Conservation (phyloP, 2,329 filamentous ascomycete genomes). For the Colletotrichum graminicola region DNA sequence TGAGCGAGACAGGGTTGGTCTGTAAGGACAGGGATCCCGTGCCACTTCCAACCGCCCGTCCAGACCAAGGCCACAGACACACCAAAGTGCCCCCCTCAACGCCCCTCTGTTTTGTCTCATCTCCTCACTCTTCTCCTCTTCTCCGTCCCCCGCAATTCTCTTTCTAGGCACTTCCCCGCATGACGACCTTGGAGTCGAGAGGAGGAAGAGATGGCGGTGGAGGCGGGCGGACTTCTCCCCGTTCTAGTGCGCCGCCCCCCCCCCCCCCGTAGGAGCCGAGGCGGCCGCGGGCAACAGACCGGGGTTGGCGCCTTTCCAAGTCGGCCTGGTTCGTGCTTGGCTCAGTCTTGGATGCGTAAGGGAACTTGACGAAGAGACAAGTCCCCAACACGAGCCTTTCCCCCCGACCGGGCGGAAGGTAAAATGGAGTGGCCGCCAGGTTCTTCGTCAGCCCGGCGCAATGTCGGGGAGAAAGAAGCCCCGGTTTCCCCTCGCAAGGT, state of each 20-base stretch:
- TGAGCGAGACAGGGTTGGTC: not conserved
- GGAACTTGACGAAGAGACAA: not conserved
- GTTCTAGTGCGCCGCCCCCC: not conserved
- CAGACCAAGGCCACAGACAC: not conserved
- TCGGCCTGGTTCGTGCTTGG: constrained; percentile 9
- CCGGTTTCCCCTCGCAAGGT: not conserved
- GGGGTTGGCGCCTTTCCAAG: not conserved
- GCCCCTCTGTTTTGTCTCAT: not conserved
- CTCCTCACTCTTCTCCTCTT: not conserved
- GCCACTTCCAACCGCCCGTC: not conserved
- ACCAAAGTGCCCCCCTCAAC: not conserved
- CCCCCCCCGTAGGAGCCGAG: constrained; percentile 2
- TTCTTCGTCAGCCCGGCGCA: not conserved
- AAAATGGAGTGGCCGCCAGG: not conserved
- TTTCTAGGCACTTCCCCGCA: constrained; percentile 17
- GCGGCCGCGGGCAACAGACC: constrained; percentile 5
- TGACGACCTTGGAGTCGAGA: constrained; percentile 8
- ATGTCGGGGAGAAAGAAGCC: not conserved
- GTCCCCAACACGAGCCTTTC: not conserved
- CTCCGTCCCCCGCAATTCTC: constrained; percentile 20
- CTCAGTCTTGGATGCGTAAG: not conserved
- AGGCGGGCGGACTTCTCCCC: constrained; percentile 11
- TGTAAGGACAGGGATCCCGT: not conserved
- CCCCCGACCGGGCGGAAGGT: not conserved
- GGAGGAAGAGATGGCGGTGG: constrained; percentile 12